Base-by-base conservation (phyloP, 192 early-diverging fungal species). In the Lunasporangiospora selenospora region DNA sequence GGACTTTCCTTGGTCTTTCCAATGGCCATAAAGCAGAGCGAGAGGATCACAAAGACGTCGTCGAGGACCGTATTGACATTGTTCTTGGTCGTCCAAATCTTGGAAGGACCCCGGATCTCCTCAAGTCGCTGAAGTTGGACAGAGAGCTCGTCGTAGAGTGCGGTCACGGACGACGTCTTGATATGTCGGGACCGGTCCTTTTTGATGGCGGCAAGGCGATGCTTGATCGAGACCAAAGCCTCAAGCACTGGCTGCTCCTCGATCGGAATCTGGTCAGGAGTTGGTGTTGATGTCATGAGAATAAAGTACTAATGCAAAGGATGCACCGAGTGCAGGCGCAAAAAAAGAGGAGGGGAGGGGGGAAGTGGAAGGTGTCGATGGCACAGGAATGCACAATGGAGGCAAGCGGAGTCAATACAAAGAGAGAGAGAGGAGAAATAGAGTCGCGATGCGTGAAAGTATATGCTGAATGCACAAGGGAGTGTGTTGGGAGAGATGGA, bases 1-100 rank as follows among this genome's bases (percentile, higher is more conserved):
- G 90, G 89, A 52, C 87, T 83, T 65, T 92, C 90, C 50, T 85
- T 83, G 63, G 85, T 90, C 58, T 88, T 90, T 33, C 90, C 90
- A 43, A 90, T 64, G 21, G 85, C 85, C 79, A 92, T 80, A 62
- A 88, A 92, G 61, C 90, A 92, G 45, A 92, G 65, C 26, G 90
- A 92, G 30, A 92, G 83, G 33, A 92, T 77, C 30, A 88, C 84
- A 81, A 88, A 89, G 48, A 89, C 85, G 39, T 92, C 90, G 46
- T 92, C 90, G 13, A 92, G 75, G 29, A 90, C 84, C 40, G 81
- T 84, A 59, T 92, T 89, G 21, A 89, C 77, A 75, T 36, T 81
- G 70, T 75, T 88, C 77, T 36, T 45, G 50, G 34, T 52, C 3
- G 60, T 48, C 69, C 69, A 73, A 26, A 63, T 62, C 6, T 61